Evolutionary conservation across 495 filamentous ascomycete genomes (phyloP).

Genomic region (Saxophila tyrrhenica): DNA sequence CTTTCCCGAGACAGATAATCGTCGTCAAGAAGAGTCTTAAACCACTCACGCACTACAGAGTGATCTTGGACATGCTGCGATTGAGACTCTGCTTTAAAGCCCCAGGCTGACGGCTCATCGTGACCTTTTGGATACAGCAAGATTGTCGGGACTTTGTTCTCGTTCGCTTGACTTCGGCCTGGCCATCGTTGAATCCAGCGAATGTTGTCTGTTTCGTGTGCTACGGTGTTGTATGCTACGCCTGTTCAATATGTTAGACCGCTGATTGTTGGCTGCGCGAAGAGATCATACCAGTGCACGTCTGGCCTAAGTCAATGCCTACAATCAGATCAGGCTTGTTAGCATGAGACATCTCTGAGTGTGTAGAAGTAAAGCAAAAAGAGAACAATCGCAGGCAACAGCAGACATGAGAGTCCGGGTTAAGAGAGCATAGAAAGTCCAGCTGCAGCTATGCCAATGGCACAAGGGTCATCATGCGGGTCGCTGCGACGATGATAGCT

Average conservation of each 20-base stretch:
- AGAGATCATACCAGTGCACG: constrained; percentile 41
- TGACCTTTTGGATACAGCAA: constrained; percentile 40
- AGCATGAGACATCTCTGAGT: neutral
- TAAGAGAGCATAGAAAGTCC: too few relatives aligned
- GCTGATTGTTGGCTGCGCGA: neutral
- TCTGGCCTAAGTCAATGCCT: constrained; percentile 52
- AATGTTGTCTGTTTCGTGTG: constrained; percentile 35
- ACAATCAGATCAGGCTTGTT: constrained; percentile 43
- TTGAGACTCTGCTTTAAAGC: constrained; percentile 37
- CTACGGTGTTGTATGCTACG: constrained; percentile 39
- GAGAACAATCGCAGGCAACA: too few relatives aligned
- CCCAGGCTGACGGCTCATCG: constrained; percentile 40
- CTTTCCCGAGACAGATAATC: constrained; percentile 29
- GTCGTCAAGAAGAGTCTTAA: constrained; percentile 50
- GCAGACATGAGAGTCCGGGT: too few relatives aligned
- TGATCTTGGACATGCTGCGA: constrained; percentile 29
- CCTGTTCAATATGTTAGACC: constrained; percentile 28
- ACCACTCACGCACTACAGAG: constrained; percentile 40
- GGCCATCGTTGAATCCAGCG: constrained; percentile 53
- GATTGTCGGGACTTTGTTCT: constrained; percentile 49
- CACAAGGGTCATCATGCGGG: too few relatives aligned
- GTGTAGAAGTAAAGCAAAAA: too few relatives aligned
- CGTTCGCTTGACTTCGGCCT: constrained; percentile 41
- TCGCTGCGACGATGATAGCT: too few relatives aligned
- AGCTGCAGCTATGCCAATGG: too few relatives aligned